These are phyloP conservation scores for Ambrosiella beaveri DNA, from an alignment of 2,329 filamentous ascomycete genomes.

Conservation along the genomic window DNA sequence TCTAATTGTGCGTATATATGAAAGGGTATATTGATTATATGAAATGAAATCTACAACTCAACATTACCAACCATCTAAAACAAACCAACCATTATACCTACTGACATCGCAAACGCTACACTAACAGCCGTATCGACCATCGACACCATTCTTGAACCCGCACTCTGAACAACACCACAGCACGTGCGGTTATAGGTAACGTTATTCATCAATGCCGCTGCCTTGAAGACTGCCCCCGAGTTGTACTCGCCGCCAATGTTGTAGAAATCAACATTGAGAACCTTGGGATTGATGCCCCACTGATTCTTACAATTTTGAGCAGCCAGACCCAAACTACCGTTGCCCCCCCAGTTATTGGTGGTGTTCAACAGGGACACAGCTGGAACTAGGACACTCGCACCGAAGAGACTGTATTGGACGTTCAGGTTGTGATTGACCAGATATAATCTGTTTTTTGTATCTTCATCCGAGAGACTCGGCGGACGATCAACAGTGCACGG, in stretches of 20 bases:
- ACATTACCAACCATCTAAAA: no score
- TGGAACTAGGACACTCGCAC: conserved; percentile 49
- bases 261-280: conserved; percentile 75
- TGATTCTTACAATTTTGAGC: conserved; percentile 41
- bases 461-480: conserved; percentile 41
- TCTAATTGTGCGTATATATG: no score
- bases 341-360: conserved; percentile 51
- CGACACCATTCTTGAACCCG: conserved; percentile 8
- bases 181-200: conserved; percentile 48
- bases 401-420: conserved; percentile 51
- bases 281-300: conserved; percentile 57
- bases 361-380: conserved; percentile 51
- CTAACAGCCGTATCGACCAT: background rate
- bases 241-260: conserved; percentile 39
- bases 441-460: conserved; percentile 50
- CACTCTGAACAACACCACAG: conserved; percentile 29
- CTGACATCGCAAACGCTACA: background rate
- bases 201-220: conserved; percentile 51
- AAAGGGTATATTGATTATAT: no score
- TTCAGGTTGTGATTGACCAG: conserved; percentile 88
- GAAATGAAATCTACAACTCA: no score
- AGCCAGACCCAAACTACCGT: conserved; percentile 47
- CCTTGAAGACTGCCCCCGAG: conserved; percentile 59
- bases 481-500: conserved; percentile 68
- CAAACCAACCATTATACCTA: no score